Evolutionary conservation across 257 asterid genomes (phyloP), one percentile per base, ranked within the genome.

Genomic region (Ligustrum vulgare): DNA sequence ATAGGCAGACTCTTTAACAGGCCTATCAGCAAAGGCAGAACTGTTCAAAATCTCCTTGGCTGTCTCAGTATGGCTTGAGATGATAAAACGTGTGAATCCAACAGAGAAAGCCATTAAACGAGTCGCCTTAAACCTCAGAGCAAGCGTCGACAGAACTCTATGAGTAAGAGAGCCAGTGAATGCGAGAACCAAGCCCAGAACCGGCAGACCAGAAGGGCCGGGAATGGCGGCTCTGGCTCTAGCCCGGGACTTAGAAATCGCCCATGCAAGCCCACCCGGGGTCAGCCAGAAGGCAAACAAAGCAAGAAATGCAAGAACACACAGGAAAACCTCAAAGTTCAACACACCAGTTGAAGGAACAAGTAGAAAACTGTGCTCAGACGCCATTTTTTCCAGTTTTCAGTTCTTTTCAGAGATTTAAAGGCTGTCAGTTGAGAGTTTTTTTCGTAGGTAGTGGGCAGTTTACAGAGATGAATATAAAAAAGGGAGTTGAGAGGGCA

Each of bases 261-360:
- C 92, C 98, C 98, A 93, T 73, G 97, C 94, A 65, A 93, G 90
- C 0, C 97, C 98, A 4, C 98, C 98, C 0, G 97, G 98, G 5
- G 89, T 79, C 4, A 91, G 84, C 91, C 90, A 91, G 72, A 93
- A 84, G 73, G 89, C 82, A 6, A 89, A 82, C 0, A 85, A 72
- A 1, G 89, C 87, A 6, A 81, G 12, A 70, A 91, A 85, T 20
- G 87, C 79, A 6, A 84, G 63, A 10, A 84, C 72, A 60, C 80
- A 80, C 15, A 88, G 37, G 6, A 80, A 35, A 45, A 89, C 77
- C 66, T 89, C 83, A 12, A 84, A 56, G 33, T 41, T 82, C 6
- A 73, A 75, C 1, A 69, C 74, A 6, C 43, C 67, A 39, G 81
- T 33, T 4, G 82, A 69, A 13, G 91, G 89, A 47, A 79, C 4